Base-by-base conservation (phyloP, 176 grass and related monocot species). In the Oryza rufipogon region DNA sequence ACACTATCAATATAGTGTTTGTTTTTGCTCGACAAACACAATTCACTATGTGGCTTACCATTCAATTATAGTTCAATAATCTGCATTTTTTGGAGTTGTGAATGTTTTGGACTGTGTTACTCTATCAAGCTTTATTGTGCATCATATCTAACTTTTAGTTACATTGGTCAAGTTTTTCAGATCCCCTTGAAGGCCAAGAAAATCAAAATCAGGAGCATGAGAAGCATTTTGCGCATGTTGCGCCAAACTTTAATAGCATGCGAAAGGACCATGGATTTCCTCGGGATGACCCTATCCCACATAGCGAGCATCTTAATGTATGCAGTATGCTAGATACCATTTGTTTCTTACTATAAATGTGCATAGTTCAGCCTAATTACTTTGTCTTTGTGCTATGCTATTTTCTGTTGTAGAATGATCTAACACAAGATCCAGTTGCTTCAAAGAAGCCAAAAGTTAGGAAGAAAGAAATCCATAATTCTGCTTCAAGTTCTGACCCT, bases 371-470 rank as follows among this genome's bases (percentile, higher is more conserved):
- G 61, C 71, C 11, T 70, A 74, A 86, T 64, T 42, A 16, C 68
- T 64, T 88, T 54, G 30, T 77, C 56, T 71, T 85, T 34, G 44
- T 83, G 56, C 70, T 79, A 86, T 88, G 44, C n/a, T 48, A 23
- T 58, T 84, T 88, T 63, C 67, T 69, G 38, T 80, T 85, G 78
- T 79, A 94, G 94, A 90, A 96, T 78, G 85, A 89, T 85, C 58
- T 82, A 25, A 66, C 89, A 80, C 70, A 60, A 30, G 85, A 85
- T 64, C 86, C 85, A 81, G 72, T 82, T 89, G 76, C 86, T 87
- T 96, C 90, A 87, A 99, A 91, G 84, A 97, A 97, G 89, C 93
- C 93, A 39, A 99, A 91, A 92, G 52, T 87, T 23, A 96, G 83
- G 79, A 99, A 88, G 88, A 99, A 85, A 87, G 90, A 90, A 73